phyloP scores from a whole-genome alignment of 2,329 filamentous ascomycete species.

The Pestalotiopsis sp. region DNA sequence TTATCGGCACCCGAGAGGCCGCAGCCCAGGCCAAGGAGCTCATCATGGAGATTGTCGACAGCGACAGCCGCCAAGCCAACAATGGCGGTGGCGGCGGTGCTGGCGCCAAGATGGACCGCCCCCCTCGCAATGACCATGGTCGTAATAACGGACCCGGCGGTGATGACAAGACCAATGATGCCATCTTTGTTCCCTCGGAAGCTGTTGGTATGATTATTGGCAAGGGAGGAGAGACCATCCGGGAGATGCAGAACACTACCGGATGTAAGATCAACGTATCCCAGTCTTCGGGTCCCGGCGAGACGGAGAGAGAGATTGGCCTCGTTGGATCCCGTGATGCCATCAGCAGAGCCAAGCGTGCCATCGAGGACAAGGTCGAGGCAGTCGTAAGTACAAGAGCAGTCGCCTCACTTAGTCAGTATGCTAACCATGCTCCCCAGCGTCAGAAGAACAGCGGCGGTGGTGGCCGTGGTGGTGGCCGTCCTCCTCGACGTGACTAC shows the following conservation, averaged over 20 bases:
- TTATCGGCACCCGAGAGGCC: constrained; percentile 78
- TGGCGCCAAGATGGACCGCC: constrained; percentile 29
- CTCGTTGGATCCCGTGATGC: constrained; percentile 77
- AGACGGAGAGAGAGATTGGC: constrained; percentile 84
- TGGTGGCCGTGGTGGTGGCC: constrained; percentile 46
- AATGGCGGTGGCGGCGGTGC: constrained; percentile 36
- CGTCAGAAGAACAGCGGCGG: constrained; percentile 57
- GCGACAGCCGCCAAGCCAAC: constrained; percentile 67
- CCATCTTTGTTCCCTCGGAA: constrained; percentile 84
- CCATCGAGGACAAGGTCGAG: constrained; percentile 91
- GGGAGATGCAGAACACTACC: constrained; percentile 85
- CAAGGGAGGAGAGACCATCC: constrained; percentile 91
- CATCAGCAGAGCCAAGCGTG: constrained; percentile 78
- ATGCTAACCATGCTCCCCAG: constrained; percentile 38
- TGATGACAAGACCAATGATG: constrained; percentile 76
- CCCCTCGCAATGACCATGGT: constrained; percentile 38
- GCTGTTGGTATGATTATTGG: constrained; percentile 96
- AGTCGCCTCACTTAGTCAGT: background rate
- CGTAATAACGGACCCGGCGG: constrained; percentile 43
- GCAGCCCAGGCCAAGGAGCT: constrained; percentile 80
- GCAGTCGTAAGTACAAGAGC: constrained; percentile 67
- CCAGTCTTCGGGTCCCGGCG: constrained; percentile 74
- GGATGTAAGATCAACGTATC: constrained; percentile 96
- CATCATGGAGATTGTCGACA: constrained; percentile 93
- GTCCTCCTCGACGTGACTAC: constrained; percentile 51